Evolutionary conservation across 352 stramenopile genomes (phyloP), one percentile per base, ranked within the genome.

Genomic region (Pythium aquatile): DNA sequence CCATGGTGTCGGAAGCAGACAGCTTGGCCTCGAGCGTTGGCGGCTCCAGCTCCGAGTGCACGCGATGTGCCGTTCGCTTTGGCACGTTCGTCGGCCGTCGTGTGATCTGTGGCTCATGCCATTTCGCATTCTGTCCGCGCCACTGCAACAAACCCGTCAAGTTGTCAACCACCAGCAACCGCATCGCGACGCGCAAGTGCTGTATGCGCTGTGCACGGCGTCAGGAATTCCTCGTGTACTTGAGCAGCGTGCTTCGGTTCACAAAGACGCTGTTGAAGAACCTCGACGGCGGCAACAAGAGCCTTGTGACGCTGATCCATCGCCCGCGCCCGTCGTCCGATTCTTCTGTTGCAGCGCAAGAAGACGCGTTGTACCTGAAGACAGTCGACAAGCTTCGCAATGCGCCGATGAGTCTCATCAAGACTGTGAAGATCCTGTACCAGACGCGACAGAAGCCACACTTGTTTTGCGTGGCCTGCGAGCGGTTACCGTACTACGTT

Each of bases 361-460:
- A 69, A 44, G 61, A 65, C 5, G 63, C 81, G 24, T 53, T 77
- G 61, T 72, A 83, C 9, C 70, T 79, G 49, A 66, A 72, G 7
- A 89, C 69, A 24, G 53, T 88, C 37, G 29, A 69, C 16, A 91
- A 90, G 62, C 71, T 91, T 2, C 78, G 76, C 1, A 56, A 58
- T 0, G 72, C 72, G 9, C 76, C 79, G 0, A 90, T 92, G 83
- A 92, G 81, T 37, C 62, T 93, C n/a, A 87, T 87, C 54, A 81
- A 81, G 48, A 90, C 81, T 0, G 78, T 93, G 61, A 91, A 91
- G 72, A 88, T 91, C 53, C 46, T 93, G 61, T 93, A 91, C 65
- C 84, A 91, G 68, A 93, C 81, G 14, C 67, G 78, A 1, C 79
- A 81, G 57, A 90, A 85, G 61, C 80, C 81, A 30, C 73, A 87